Evolutionary conservation across 2,329 filamentous ascomycete genomes (phyloP), one percentile per base, ranked within the genome.

Genomic region (Clarireedia sp.): DNA sequence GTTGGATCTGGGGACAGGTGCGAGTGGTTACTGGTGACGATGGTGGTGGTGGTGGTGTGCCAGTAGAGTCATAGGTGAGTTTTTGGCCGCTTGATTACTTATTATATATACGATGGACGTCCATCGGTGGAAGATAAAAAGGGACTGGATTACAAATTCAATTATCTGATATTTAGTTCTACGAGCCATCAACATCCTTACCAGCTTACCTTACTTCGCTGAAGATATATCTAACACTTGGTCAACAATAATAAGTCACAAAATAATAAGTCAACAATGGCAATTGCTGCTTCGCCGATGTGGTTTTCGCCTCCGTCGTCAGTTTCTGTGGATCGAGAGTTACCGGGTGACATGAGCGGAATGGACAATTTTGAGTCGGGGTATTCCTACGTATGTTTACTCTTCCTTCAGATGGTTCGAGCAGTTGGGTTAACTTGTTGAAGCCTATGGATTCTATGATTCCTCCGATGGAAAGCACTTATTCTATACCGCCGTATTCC

Each of bases 251-350:
- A n/a, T n/a, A n/a, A n/a, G n/a, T n/a, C n/a, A n/a, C n/a, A 9
- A 43, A 14, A 9, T 8, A 21, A 21, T 19, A 43, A 52, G 44
- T 12, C 21, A 26, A 43, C 16, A 17, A 54, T 54, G 52, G 26
- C 52, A 26, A 54, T 54, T 17, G 40, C 52, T 17, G 40, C 52
- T 9, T 24, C 45, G 23, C 46, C 37, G 16, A 43, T 26, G n/a
- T 54, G 52, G 52, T 54, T 50, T 33, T 54, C 52, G 17, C 26
- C 52, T 33, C 44, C 33, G 23, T 50, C 46, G 10, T 36, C 52
- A 21, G n/a, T 24, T 49, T 16, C 52, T 8, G 6, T 54, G 52
- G 52, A 54, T 44, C 46, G 40, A 44, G 38, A 54, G 5, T 37
- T 6, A 37, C 38, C 37, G 45, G 48, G 45, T 54, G 52, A 54